These are phyloP conservation scores for Cercospora zeae-maydis DNA, from an alignment of 2,329 filamentous ascomycete genomes.

Conservation along the genomic window DNA sequence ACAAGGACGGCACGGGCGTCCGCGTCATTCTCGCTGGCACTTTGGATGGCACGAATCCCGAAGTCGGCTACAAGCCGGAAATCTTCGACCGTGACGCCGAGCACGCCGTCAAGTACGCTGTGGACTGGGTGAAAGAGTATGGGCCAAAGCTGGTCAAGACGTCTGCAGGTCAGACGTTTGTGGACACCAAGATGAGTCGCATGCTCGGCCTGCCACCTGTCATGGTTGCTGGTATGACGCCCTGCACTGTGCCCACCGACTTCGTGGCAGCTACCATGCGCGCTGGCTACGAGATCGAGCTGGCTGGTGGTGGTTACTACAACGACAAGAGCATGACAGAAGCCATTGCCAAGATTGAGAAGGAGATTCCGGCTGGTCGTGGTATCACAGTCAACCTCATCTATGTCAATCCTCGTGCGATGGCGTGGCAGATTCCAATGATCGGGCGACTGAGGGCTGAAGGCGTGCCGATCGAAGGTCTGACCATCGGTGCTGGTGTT, in stretches of 20 bases:
- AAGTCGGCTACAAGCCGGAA: conserved; percentile 97
- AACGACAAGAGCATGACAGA: conserved; percentile 77
- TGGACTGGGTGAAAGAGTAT: conserved; percentile 97
- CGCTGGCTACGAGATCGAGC: conserved; percentile 88
- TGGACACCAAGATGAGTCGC: conserved; percentile 95
- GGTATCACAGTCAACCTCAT: conserved; percentile 89
- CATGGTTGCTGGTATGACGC: conserved; percentile 93
- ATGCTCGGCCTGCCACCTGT: conserved; percentile 80
- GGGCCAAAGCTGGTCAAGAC: conserved; percentile 90
- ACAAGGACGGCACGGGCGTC: conserved; percentile 97
- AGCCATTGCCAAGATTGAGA: conserved; percentile 79
- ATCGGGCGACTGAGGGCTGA: conserved; percentile 75
- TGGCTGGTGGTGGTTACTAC: conserved; percentile 87
- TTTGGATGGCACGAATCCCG: conserved; percentile 83
- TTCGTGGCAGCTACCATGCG: conserved; percentile 92
- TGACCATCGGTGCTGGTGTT: conserved; percentile 90
- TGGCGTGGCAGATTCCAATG: conserved; percentile 89
- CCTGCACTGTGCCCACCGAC: conserved; percentile 82
- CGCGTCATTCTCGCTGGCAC: conserved; percentile 91
- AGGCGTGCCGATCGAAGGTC: conserved; percentile 84
- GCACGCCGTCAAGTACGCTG: conserved; percentile 88
- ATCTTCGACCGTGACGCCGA: conserved; percentile 95
- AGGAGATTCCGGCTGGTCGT: conserved; percentile 75
- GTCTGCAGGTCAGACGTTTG: conserved; percentile 80
- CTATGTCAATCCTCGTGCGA: conserved; percentile 83